Percentiles rank a stretch among this genome's conserved stretches.
Conservation (phyloP, 176 grass and related monocot species). For the Oryza glumipatula region DNA sequence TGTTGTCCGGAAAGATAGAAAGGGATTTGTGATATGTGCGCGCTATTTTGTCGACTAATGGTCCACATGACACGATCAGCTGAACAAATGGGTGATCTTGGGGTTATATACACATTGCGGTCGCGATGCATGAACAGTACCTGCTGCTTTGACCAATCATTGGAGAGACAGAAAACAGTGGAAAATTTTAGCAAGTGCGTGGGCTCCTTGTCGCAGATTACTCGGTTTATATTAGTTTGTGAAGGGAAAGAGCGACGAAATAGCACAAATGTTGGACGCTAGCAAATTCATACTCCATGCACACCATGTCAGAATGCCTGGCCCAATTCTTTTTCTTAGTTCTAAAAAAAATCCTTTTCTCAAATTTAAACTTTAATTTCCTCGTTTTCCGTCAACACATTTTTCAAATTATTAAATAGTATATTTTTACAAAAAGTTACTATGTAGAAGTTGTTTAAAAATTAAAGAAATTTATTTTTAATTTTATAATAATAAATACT, state of each 20-base stretch:
- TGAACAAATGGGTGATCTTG: background rate
- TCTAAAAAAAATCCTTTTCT: no score
- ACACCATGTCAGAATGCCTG: no score
- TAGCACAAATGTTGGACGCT: background rate
- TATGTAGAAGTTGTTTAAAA: no score
- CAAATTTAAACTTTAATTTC: no score
- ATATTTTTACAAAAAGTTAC: no score
- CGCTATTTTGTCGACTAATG: constrained; percentile 34
- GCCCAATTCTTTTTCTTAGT: no score
- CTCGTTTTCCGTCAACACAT: no score
- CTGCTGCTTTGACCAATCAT: constrained; percentile 41
- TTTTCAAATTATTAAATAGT: no score
- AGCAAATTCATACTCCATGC: no score
- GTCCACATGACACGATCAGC: background rate
- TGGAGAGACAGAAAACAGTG: background rate
- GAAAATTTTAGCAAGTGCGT: background rate
- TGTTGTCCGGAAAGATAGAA: background rate
- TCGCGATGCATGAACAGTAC: constrained; percentile 6
- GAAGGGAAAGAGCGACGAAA: background rate
- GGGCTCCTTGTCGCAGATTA: background rate
- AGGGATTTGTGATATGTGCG: constrained; percentile 18
- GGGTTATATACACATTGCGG: background rate
- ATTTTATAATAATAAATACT: no score
- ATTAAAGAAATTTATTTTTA: no score
- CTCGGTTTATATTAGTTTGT: background rate